Evolutionary conservation across 1,139 yeast species (phyloP), one percentile per base, ranked within the genome.

Genomic region (Wickerhamiella pararugosa): DNA sequence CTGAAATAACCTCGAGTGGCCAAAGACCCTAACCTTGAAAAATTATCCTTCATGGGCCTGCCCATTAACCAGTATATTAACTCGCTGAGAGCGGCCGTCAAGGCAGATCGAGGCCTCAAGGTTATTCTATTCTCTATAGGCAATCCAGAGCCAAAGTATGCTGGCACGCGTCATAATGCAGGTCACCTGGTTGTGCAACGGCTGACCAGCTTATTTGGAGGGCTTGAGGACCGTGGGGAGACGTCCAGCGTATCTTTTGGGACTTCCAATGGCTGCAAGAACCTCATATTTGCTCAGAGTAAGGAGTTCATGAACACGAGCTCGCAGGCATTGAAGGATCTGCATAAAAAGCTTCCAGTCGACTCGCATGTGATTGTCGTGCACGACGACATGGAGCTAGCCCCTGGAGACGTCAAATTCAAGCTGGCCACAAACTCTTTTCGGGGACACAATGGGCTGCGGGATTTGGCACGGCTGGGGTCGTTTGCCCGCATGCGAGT

Each of bases 381-480:
- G 1, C 92, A 82, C 55, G 95, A 84, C 56, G 94, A 84, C 50
- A 59, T 83, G 32, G 79, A 76, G 47, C 56, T 76, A 8, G 71
- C 70, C 1, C 50, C 77, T 5, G 95, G 95, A 0, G 69, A 71
- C 43, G 62, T 74, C 25, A 79, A 78, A 51, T 56, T 79, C 37
- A 51, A 51, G 45, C 42, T 64, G 82, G 42, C 65, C 61, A 31
- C 75, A 70, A 21, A 71, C 70, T 2, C 45, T 2, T 40, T 45
- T 64, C 79, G 6, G 71, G 94, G 94, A 0, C 95, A 84, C 53
- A 83, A 82, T 55, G 95, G 95, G 0, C 63, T 84, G 36, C 67
- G 70, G 49, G 72, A 79, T 32, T 69, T 82, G 11, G 69, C 69
- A 39, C 44, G 48, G 25, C 51, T 71, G 29, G 51, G 50, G 33